Evolutionary conservation across 2,329 filamentous ascomycete genomes (phyloP).

Genomic region (Dothideomycetes sp.): DNA sequence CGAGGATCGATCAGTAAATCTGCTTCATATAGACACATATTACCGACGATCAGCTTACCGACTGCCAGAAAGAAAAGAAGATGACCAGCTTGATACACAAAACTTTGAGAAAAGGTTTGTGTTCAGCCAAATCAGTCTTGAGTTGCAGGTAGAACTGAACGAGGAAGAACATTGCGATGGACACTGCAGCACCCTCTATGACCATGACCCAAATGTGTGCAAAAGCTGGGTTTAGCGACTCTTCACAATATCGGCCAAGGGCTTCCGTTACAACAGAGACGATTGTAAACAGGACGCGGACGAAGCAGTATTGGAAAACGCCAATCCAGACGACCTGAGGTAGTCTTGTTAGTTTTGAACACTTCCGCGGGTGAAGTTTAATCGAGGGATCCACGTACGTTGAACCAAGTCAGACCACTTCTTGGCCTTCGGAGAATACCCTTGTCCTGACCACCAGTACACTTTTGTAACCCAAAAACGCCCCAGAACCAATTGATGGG

Average conservation of each 20-base stretch:
- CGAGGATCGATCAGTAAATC: constrained; percentile 7
- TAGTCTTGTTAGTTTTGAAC: background rate
- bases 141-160: constrained; percentile 81
- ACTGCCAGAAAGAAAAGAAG: constrained; percentile 85
- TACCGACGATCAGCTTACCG: constrained; percentile 24
- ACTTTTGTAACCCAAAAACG: constrained; percentile 57
- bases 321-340: constrained; percentile 61
- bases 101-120: constrained; percentile 69
- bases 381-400: constrained; percentile 47
- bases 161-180: constrained; percentile 79
- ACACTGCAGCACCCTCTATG: constrained; percentile 61
- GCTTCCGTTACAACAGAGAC: constrained; percentile 64
- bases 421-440: constrained; percentile 63
- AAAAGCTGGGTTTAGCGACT: constrained; percentile 65
- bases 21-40: background rate
- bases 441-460: constrained; percentile 53
- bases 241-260: constrained; percentile 63
- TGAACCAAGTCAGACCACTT: constrained; percentile 84
- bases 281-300: constrained; percentile 69
- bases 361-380: background rate
- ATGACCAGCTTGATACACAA: constrained; percentile 83
- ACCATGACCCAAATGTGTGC: constrained; percentile 73
- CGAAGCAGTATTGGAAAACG: constrained; percentile 78
- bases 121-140: constrained; percentile 53
- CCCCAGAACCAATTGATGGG: constrained; percentile 68